Evolutionary conservation across 2,329 filamentous ascomycete genomes (phyloP), one percentile per base, ranked within the genome.

Genomic region (Rhynchosporium agropyri): DNA sequence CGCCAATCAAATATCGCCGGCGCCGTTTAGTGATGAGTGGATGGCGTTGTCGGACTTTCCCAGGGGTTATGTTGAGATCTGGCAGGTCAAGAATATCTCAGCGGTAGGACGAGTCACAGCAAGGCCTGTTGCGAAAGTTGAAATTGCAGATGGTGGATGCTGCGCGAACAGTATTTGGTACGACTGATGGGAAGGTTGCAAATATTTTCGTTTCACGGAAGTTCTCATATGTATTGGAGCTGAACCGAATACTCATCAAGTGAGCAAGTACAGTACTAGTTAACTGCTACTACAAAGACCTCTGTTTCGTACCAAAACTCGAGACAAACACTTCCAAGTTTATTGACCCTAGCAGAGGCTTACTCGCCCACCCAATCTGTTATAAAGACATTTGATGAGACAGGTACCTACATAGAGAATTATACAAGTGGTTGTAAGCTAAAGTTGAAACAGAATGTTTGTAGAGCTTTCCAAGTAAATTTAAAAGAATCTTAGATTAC

Each of bases 141-240:
- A 56, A 9, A 61, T 64, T 48, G 54, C 36, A 13, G 62, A 64
- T 61, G 62, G 62, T 1, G 62, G 62, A 28, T 64, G 62, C 26
- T 64, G 58, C 51, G 62, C 62, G 3, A 58, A 58, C 40, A 40
- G 20, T 13, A 58, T 64, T 57, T 64, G 58, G 62, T 64, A 61
- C 51, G 62, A 63, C 40, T 60, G 51, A 60, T 12, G 45, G 1
- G 13, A 13, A 29, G 13, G 28, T 12, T 31, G 33, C 15, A 49
- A 6, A 48, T 33, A 3, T 20, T 4, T 20, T 28, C 3, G 46
- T 10, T 36, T 13, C 3, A 15, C 60, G 26, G 20, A 36, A 2
- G 15, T 36, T 36, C 33, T 36, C 33, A 5, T 36, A 10, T 36
- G 33, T 6, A 36, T 20, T 20, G 20, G 20, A 20, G 20, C 20